Evolutionary conservation across 164 flowering plant species (phyloP).

Genomic region (Saururus chinensis): DNA sequence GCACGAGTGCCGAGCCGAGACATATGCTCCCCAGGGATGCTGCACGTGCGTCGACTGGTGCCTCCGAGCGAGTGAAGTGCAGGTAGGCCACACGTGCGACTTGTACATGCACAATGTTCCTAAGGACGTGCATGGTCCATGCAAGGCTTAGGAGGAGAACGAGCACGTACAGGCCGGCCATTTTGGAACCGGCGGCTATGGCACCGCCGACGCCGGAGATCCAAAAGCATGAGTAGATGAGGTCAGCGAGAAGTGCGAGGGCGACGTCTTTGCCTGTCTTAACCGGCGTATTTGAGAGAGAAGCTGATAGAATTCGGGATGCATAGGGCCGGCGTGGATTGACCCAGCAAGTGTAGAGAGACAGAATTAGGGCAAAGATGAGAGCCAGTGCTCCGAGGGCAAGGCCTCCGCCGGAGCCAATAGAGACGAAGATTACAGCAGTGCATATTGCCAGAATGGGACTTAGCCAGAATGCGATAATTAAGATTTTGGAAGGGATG

Average conservation of each 20-base stretch:
- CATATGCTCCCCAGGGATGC: slow-evolving; percentile 30
- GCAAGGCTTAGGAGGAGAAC: slow-evolving; percentile 31
- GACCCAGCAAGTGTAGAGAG: slow-evolving; percentile 49
- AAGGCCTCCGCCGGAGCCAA: slow-evolving; percentile 22
- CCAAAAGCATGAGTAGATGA: slow-evolving; percentile 21
- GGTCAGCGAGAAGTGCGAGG: slow-evolving; percentile 9
- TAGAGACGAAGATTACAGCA: slow-evolving; percentile 30
- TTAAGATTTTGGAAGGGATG: slow-evolving; percentile 27
- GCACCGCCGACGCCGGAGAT: slow-evolving; percentile 48
- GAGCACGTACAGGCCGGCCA: slow-evolving; percentile 24
- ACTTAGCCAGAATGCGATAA: slow-evolving; percentile 40
- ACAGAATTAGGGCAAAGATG: slow-evolving; percentile 24
- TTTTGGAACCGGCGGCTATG: slow-evolving; percentile 8
- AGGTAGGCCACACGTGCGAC: slow-evolving; percentile 28
- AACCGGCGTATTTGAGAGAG: slow-evolving; percentile 9
- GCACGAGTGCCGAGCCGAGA: slow-evolving; percentile 40
- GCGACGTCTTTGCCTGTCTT: slow-evolving; percentile 5
- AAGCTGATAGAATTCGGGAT: slow-evolving; percentile 15
- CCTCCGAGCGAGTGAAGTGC: slow-evolving; percentile 14
- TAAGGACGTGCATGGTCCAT: slow-evolving; percentile 49
- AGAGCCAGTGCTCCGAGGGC: slow-evolving; percentile 20
- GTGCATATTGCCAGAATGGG: slow-evolving; percentile 31
- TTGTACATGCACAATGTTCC: slow-evolving; percentile 24
- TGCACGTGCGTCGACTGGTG: slow-evolving; percentile 14
- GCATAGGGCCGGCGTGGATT: slow-evolving; percentile 27